These are phyloP conservation scores for Fusarium zealandicum DNA, from an alignment of 2,329 filamentous ascomycete species.

Conservation along the genomic window DNA sequence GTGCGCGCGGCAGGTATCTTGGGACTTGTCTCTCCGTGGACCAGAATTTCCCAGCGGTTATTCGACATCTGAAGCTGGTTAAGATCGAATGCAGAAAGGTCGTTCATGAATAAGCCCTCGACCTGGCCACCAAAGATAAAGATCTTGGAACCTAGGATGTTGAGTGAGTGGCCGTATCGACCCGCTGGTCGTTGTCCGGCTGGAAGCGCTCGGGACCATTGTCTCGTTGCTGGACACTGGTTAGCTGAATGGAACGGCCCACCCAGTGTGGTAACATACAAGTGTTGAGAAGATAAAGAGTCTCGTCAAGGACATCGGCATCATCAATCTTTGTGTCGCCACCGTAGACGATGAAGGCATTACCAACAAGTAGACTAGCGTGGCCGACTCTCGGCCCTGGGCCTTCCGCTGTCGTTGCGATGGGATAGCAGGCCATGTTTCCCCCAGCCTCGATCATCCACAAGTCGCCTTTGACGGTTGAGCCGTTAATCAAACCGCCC, in stretches of 20 bases:
- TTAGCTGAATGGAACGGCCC: conserved; percentile 26
- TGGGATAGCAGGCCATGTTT: conserved; percentile 87
- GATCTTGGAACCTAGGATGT: conserved; percentile 95
- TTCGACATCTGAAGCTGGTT: conserved; percentile 91
- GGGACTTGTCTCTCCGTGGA: conserved; percentile 64
- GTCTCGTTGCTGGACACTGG: conserved; percentile 76
- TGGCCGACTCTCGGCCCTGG: conserved; percentile 95
- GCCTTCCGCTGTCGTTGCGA: conserved; percentile 90
- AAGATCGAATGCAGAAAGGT: conserved; percentile 91
- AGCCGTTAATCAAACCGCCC: conserved; percentile 94
- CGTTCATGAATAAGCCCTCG: conserved; percentile 98
- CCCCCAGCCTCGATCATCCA: conserved; percentile 96
- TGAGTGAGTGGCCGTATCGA: conserved; percentile 94
- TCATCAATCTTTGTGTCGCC: conserved; percentile 98
- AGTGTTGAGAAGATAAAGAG: conserved; percentile 94
- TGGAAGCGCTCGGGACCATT: conserved; percentile 95
- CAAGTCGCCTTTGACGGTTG: conserved; percentile 93
- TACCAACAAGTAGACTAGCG: conserved; percentile 91
- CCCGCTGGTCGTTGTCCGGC: conserved; percentile 85
- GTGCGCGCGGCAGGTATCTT: conserved; percentile 84
- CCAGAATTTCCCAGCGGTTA: conserved; percentile 94
- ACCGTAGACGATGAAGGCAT: conserved; percentile 98
- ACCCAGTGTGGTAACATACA: conserved; percentile 67
- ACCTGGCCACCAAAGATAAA: conserved; percentile 98
- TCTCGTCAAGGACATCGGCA: conserved; percentile 89